phyloP scores from a whole-genome alignment of 106 monocot genomes.

The Dendrobium nobile region DNA sequence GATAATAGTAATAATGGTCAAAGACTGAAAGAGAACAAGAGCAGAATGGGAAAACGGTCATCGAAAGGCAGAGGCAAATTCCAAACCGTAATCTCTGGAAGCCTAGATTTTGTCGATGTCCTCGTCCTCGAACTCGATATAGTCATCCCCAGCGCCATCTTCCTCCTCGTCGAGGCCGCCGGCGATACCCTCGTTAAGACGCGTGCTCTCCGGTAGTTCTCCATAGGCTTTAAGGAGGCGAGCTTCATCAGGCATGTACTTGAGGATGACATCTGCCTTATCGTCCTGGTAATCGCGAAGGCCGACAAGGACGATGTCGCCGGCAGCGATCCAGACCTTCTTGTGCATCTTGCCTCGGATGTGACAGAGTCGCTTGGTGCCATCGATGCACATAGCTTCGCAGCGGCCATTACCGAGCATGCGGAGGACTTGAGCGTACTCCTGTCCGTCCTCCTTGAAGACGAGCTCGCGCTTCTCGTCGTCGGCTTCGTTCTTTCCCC shows the following conservation, averaged over 20 bases:
- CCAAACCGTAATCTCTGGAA: neutral
- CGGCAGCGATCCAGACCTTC: constrained; percentile 31
- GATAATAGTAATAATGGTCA: neutral
- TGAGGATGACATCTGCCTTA: constrained; percentile 27
- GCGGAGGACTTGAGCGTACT: constrained; percentile 26
- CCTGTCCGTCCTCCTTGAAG: constrained; percentile 30
- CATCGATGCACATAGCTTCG: constrained; percentile 28
- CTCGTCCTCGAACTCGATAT: constrained; percentile 30
- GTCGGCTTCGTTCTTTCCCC: constrained; percentile 31
- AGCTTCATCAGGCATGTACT: constrained; percentile 27
- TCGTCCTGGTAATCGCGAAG: constrained; percentile 28
- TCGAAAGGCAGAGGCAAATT: neutral
- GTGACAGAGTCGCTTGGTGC: constrained; percentile 26
- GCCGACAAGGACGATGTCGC: constrained; percentile 26
- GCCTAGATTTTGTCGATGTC: constrained; percentile 28
- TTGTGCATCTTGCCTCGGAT: constrained; percentile 30
- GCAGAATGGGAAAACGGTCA: neutral
- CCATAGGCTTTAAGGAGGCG: constrained; percentile 25
- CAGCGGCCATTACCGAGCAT: constrained; percentile 28
- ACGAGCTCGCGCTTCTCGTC: constrained; percentile 31
- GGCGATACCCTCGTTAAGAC: constrained; percentile 27
- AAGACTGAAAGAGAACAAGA: neutral
- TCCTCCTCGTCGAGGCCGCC: constrained; percentile 26
- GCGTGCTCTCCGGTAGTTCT: constrained; percentile 21
- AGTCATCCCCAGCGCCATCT: constrained; percentile 22